Percentiles rank a stretch among this genome's conserved stretches.
phyloP scores from a whole-genome alignment of 768 basidiomycete genomes.

The Amanita phalloides region DNA sequence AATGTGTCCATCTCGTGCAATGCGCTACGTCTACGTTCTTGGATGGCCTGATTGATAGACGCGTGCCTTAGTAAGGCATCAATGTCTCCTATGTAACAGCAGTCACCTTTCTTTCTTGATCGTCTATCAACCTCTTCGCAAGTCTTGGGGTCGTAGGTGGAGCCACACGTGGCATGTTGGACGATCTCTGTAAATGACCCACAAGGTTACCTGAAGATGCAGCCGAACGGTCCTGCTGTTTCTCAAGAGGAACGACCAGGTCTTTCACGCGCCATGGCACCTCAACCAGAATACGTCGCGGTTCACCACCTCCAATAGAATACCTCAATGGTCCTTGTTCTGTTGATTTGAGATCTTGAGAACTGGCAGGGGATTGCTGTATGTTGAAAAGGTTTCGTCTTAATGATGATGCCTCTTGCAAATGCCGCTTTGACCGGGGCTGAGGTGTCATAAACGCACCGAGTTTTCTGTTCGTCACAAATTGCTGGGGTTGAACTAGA shows the following conservation, averaged over 20 bases:
- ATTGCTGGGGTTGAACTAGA: neutral
- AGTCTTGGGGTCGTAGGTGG: constrained; percentile 11
- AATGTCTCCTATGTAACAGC: neutral
- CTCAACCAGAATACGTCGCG: constrained; percentile 36
- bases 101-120: constrained; percentile 36
- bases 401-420: neutral
- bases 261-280: constrained; percentile 48
- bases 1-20: constrained; percentile 36
- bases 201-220: neutral
- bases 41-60: constrained; percentile 35
- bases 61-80: neutral
- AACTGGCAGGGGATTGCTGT: neutral
- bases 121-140: constrained; percentile 20
- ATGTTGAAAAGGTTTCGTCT: neutral
- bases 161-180: neutral
- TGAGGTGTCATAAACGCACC: constrained; percentile 55
- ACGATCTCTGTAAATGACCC: neutral
- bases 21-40: constrained; percentile 52
- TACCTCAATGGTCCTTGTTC: constrained; percentile 13
- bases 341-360: neutral
- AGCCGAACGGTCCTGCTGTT: neutral
- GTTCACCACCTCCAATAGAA: constrained; percentile 37
- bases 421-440: constrained; percentile 12
- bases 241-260: constrained; percentile 25
- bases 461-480: constrained; percentile 10